Evolutionary conservation across 139 green algal genomes (phyloP).

Genomic region (Chlorella sp.): DNA sequence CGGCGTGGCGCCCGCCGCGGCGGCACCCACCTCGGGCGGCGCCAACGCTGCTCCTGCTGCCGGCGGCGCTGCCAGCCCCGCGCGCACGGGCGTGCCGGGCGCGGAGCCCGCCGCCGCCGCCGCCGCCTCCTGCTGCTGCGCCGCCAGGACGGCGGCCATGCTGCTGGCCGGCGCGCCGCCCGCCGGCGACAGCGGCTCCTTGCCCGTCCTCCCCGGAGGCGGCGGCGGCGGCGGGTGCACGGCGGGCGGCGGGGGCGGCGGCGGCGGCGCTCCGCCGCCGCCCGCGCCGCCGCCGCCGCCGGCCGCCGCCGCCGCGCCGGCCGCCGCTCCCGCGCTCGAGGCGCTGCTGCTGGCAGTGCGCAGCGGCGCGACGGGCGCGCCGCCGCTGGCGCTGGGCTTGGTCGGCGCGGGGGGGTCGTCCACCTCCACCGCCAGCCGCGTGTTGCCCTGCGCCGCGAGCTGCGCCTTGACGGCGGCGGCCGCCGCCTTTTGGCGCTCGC

Average conservation of each 20-base stretch:
- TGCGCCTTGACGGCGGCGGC: slow-evolving; percentile 78
- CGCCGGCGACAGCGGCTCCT: not conserved
- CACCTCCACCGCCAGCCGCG: slow-evolving; percentile 22
- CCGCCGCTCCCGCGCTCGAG: not conserved
- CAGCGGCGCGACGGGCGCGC: not conserved
- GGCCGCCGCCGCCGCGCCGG: not conserved
- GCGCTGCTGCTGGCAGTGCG: not conserved
- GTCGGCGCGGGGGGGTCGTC: slow-evolving; percentile 12
- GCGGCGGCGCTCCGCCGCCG: not conserved
- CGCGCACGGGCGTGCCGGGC: slow-evolving; percentile 18
- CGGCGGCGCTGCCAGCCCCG: not conserved
- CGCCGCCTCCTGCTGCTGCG: not conserved
- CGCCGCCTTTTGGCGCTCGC: slow-evolving; percentile 72
- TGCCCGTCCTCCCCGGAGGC: not conserved
- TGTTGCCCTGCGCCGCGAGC: slow-evolving; percentile 73
- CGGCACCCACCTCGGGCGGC: not conserved
- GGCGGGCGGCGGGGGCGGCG: slow-evolving; percentile 1
- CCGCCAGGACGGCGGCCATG: not conserved
- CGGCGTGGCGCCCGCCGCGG: not conserved
- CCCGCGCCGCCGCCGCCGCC: not conserved
- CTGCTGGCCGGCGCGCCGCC: not conserved
- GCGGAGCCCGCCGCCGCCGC: too few relatives aligned
- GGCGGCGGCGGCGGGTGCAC: slow-evolving; percentile 17
- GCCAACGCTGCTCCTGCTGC: too few relatives aligned
- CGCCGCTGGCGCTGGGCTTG: too few relatives aligned